A percentile compares a stretch with the other conserved stretches of the same genome.
phyloP scores from a whole-genome alignment of 1,139 yeast species.

The Pichia sp. region DNA sequence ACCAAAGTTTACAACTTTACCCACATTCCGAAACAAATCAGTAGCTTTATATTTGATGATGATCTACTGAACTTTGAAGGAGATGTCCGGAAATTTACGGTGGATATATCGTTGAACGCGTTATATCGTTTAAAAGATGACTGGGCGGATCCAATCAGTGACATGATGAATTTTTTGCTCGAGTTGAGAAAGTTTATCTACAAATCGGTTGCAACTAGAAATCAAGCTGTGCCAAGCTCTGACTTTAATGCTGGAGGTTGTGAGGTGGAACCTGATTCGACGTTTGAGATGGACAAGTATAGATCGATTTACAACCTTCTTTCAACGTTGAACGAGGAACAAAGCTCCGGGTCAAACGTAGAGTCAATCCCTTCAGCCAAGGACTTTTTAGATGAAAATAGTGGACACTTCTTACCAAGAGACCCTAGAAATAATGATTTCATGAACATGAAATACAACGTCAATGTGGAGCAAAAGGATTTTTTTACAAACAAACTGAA shows the following conservation, averaged over 20 bases:
- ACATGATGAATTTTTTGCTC: conserved; percentile 15
- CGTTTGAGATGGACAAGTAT: conserved; percentile 11
- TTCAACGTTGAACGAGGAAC: conserved; percentile 4
- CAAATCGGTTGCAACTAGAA: neutral
- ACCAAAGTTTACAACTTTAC: conserved; percentile 11
- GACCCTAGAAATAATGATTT: neutral
- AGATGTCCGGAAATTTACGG: conserved; percentile 15
- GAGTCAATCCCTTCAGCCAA: neutral
- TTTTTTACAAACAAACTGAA: neutral
- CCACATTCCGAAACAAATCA: conserved; percentile 15
- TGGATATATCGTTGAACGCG: conserved; percentile 12
- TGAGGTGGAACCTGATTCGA: conserved; percentile 1
- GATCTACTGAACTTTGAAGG: conserved; percentile 12
- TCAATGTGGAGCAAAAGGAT: neutral
- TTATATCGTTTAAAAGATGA: conserved; percentile 2
- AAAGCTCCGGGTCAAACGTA: neutral
- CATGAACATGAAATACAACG: neutral
- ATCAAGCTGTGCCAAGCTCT: neutral
- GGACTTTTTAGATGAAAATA: neutral
- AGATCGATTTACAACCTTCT: conserved; percentile 6
- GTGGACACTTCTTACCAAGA: neutral
- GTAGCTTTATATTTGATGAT: conserved; percentile 13
- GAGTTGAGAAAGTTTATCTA: conserved; percentile 16
- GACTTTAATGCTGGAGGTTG: neutral
- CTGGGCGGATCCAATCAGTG: conserved; percentile 14